These are phyloP conservation scores for Rhizoctonia solani DNA, from an alignment of 1,284 basidiomycete genomes.

Conservation along the genomic window DNA sequence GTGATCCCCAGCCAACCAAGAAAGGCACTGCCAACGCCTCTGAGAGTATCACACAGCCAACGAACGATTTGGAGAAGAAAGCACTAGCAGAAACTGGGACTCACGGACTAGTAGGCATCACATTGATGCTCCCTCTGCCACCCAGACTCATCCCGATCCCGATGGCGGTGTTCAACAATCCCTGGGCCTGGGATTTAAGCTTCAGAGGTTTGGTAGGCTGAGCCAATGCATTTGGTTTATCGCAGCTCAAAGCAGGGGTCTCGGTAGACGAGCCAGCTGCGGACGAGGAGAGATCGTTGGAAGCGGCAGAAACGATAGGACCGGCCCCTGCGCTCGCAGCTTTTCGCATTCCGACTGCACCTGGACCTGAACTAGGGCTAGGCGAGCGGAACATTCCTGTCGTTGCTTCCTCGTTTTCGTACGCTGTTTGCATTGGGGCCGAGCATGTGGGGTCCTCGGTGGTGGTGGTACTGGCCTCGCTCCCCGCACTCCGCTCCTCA, in stretches of 20 bases:
- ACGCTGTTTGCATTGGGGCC: neutral
- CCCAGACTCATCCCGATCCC: conserved; percentile 10
- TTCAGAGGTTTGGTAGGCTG: conserved; percentile 16
- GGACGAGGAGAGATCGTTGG: too few relatives aligned
- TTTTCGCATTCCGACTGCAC: too few relatives aligned
- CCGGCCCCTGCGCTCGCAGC: too few relatives aligned
- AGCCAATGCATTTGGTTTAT: neutral
- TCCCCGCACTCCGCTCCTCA: neutral
- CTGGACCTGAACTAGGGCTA: neutral
- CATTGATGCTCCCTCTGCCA: neutral
- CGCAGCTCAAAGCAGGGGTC: neutral
- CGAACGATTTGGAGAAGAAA: neutral
- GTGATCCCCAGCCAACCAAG: too few relatives aligned
- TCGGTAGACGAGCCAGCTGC: too few relatives aligned
- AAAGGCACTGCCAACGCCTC: too few relatives aligned
- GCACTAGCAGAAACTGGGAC: neutral
- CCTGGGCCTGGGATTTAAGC: neutral
- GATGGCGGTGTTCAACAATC: neutral
- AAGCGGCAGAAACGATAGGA: too few relatives aligned
- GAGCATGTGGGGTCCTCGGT: neutral
- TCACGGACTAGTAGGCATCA: conserved; percentile 32
- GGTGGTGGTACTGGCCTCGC: neutral
- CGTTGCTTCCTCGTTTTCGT: conserved; percentile 15
- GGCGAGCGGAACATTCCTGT: neutral
- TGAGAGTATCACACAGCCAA: too few relatives aligned